Conservation (phyloP, 768 basidiomycete species). For the Imleria badia region DNA sequence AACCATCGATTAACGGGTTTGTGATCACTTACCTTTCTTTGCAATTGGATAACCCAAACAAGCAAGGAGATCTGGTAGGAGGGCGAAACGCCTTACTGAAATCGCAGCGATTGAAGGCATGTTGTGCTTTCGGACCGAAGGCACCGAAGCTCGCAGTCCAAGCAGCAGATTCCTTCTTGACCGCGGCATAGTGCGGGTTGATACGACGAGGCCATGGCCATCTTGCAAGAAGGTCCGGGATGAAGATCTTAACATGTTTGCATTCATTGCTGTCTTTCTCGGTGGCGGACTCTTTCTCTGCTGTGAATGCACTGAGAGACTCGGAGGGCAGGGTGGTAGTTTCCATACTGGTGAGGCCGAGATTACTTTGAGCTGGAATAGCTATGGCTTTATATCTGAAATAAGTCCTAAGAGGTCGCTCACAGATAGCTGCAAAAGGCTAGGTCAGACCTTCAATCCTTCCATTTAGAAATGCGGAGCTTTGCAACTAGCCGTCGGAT, state of each 20-base stretch:
- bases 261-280: background rate
- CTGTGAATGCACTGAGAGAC: too few relatives aligned
- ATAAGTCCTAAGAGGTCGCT: too few relatives aligned
- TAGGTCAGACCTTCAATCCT: too few relatives aligned
- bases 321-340: background rate
- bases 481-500: too few relatives aligned
- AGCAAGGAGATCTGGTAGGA: background rate
- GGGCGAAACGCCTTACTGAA: background rate
- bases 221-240: conserved; percentile 15
- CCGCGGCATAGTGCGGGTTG: conserved; percentile 5
- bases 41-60: too few relatives aligned
- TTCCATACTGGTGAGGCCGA: conserved; percentile 1
- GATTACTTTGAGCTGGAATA: background rate
- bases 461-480: too few relatives aligned
- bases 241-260: conserved; percentile 8
- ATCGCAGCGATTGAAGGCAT: background rate
- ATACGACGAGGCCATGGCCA: conserved; percentile 21
- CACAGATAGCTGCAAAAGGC: too few relatives aligned
- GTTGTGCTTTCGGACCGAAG: conserved; percentile 9
- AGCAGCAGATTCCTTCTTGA: conserved; percentile 9
- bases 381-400: background rate
- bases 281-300: background rate
- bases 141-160: conserved; percentile 11
- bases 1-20: background rate
- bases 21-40: too few relatives aligned